A percentile compares a stretch with the other conserved stretches of the same genome.
phyloP scores from a whole-genome alignment of 306 rosid species.

The Notholithocarpus densiflorus region DNA sequence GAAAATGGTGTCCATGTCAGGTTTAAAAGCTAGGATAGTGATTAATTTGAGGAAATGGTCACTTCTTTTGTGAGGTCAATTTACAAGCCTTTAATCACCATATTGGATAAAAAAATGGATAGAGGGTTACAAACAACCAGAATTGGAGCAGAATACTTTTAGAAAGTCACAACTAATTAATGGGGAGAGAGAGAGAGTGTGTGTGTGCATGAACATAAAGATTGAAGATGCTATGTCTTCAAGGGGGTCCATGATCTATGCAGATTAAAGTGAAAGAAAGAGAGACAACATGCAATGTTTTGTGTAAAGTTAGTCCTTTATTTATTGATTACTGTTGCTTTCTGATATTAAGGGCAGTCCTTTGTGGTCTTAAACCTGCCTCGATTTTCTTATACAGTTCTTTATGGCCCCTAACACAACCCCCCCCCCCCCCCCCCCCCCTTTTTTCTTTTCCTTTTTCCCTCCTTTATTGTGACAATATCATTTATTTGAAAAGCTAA shows the following conservation, averaged over 20 bases:
- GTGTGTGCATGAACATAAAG: not conserved
- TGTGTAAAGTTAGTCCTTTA: not conserved
- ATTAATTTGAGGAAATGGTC: not conserved
- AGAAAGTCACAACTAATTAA: not conserved
- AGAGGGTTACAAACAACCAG: not conserved
- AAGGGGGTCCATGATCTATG: not conserved
- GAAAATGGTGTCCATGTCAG: not conserved
- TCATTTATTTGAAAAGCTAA: not conserved
- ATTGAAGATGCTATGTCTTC: not conserved
- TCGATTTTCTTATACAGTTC: not conserved
- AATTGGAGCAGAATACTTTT: not conserved
- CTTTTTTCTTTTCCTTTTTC: not conserved
- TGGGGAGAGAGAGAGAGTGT: not conserved
- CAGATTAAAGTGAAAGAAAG: not conserved
- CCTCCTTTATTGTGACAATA: not conserved
- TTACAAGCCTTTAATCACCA: not conserved
- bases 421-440: no score
- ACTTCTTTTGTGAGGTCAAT: not conserved
- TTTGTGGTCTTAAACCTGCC: constrained; percentile 1
- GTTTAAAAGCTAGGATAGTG: not conserved
- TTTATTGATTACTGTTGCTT: not conserved
- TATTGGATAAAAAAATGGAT: not conserved
- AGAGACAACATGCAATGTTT: constrained; percentile 7
- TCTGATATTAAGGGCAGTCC: not conserved
- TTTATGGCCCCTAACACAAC: no score